Conservation (phyloP, 352 stramenopile genomes). For the Phytophthora rubi region DNA sequence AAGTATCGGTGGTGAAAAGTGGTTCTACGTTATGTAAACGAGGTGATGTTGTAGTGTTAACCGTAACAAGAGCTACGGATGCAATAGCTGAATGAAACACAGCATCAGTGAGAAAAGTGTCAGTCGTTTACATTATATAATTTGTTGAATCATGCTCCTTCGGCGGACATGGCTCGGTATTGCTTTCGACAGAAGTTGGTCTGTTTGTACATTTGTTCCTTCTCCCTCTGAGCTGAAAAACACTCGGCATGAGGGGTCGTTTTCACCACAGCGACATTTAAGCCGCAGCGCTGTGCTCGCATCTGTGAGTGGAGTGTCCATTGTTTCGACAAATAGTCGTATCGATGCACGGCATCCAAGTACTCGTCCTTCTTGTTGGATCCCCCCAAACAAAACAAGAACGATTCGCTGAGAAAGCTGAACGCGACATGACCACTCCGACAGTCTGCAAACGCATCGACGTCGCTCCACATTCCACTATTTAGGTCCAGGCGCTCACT, state of each 20-base stretch:
- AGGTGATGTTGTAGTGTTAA: no score
- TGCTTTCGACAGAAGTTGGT: slow-evolving; percentile 5
- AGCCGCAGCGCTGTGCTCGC: slow-evolving; percentile 61
- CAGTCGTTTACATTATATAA: neutral
- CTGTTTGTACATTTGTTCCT: slow-evolving; percentile 18
- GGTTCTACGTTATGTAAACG: no score
- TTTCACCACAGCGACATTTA: slow-evolving; percentile 64
- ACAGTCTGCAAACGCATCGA: slow-evolving; percentile 63
- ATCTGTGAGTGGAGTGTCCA: slow-evolving; percentile 72
- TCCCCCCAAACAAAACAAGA: slow-evolving; percentile 74
- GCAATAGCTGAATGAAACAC: no score
- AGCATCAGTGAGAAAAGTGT: neutral
- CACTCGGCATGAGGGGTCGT: slow-evolving; percentile 48
- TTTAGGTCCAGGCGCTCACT: slow-evolving; percentile 60
- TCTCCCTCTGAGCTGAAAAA: slow-evolving; percentile 43
- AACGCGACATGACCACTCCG: slow-evolving; percentile 72
- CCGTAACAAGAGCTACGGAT: no score
- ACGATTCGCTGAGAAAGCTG: slow-evolving; percentile 66
- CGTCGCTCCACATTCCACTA: slow-evolving; percentile 52
- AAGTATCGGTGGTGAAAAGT: no score
- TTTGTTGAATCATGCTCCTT: slow-evolving; percentile 12
- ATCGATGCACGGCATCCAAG: slow-evolving; percentile 69
- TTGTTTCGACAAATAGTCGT: slow-evolving; percentile 64
- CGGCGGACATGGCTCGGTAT: neutral
- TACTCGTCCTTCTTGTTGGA: slow-evolving; percentile 85